These are phyloP conservation scores for Psilocybe subaeruginosa DNA, from an alignment of 768 basidiomycete genomes.

Conservation along the genomic window DNA sequence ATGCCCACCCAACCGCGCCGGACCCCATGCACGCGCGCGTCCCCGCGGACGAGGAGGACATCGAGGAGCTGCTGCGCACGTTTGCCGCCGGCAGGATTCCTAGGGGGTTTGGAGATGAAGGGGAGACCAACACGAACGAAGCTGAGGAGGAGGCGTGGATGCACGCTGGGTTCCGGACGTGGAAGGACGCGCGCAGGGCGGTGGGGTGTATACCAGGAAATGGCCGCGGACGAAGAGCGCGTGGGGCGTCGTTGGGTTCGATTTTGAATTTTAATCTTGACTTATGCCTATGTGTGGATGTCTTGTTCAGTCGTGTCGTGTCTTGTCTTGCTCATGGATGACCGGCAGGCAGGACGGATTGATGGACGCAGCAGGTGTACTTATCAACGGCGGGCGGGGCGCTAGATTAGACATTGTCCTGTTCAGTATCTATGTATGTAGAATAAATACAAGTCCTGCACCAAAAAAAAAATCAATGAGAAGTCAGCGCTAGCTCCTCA, in stretches of 20 bases:
- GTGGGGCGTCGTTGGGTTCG: slow-evolving; percentile 8
- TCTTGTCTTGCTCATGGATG: too few species aligned
- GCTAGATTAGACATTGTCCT: not conserved
- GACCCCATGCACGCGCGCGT: not conserved
- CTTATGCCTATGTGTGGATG: too few species aligned
- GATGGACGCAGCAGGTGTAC: too few species aligned
- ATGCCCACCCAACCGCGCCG: not conserved
- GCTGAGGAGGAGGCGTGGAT: not conserved
- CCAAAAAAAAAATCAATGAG: not conserved
- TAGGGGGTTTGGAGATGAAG: not conserved
- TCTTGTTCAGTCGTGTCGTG: too few species aligned
- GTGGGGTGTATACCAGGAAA: slow-evolving; percentile 5
- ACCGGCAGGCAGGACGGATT: too few species aligned
- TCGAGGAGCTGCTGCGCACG: not conserved
- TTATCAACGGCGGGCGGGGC: too few species aligned
- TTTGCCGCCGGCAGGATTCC: not conserved
- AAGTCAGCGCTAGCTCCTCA: too few species aligned
- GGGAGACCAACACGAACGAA: not conserved
- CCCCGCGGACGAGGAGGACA: not conserved
- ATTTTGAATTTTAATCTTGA: too few species aligned
- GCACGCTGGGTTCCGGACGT: slow-evolving; percentile 1
- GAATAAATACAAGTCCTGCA: not conserved
- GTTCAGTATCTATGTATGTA: not conserved
- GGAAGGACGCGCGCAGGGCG: slow-evolving; percentile 3
- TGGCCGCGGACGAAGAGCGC: slow-evolving; percentile 5